Evolutionary conservation across 1,284 basidiomycete genomes (phyloP).

Genomic region (Malassezia sympodialis): DNA sequence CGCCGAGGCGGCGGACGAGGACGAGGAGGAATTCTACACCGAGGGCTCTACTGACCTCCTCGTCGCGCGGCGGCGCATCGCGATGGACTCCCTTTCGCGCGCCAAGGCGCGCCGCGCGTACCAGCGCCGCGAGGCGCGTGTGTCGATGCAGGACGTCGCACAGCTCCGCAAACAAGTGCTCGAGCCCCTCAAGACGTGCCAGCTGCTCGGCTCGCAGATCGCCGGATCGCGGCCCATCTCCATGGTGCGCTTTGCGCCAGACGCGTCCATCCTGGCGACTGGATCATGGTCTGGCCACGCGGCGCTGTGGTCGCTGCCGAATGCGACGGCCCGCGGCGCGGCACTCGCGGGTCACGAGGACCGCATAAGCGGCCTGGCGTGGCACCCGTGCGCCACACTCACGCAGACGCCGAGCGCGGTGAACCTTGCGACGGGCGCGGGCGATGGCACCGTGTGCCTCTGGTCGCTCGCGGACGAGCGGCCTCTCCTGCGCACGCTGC

Average conservation of each 20-base stretch:
- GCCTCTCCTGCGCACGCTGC: conserved; percentile 67
- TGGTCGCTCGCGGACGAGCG: conserved; percentile 63
- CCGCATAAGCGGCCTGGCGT: conserved; percentile 85
- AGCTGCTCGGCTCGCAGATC: conserved; percentile 90
- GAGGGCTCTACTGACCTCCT: conserved; percentile 77
- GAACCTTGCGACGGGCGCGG: conserved; percentile 83
- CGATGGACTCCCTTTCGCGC: conserved; percentile 85
- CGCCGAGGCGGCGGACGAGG: conserved; percentile 52
- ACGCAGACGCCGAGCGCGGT: conserved; percentile 60
- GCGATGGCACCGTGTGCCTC: conserved; percentile 70
- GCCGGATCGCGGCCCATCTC: conserved; percentile 90
- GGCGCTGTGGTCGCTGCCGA: conserved; percentile 88
- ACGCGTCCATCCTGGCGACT: conserved; percentile 75
- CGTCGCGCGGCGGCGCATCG: conserved; percentile 69
- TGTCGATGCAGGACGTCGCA: conserved; percentile 81
- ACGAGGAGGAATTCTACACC: conserved; percentile 80
- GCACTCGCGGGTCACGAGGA: conserved; percentile 62
- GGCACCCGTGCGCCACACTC: conserved; percentile 91
- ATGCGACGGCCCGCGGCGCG: conserved; percentile 42
- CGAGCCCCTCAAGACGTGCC: conserved; percentile 75
- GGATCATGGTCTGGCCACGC: conserved; percentile 91
- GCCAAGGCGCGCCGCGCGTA: conserved; percentile 80
- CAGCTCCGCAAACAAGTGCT: conserved; percentile 83
- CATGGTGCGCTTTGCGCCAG: conserved; percentile 86
- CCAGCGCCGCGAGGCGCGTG: conserved; percentile 73